Evolutionary conservation across 768 basidiomycete species (phyloP).

Genomic region (Trametes punicea): DNA sequence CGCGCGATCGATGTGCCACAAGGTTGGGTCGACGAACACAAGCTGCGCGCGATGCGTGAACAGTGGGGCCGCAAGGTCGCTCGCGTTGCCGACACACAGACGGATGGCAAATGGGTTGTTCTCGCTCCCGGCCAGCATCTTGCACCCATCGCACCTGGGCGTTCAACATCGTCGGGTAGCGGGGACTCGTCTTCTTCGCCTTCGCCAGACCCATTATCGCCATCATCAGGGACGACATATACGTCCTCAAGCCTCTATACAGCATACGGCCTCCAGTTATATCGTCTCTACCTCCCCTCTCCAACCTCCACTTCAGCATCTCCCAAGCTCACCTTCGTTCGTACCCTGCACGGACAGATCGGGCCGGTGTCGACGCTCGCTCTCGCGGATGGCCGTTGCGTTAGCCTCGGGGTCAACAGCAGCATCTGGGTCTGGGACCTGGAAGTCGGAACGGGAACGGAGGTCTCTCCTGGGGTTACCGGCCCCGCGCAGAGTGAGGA

Average conservation of each 20-base stretch:
- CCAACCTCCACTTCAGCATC: constrained; percentile 45
- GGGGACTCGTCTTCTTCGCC: constrained; percentile 16
- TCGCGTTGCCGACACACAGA: constrained; percentile 68
- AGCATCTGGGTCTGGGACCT: constrained; percentile 87
- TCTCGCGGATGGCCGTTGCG: constrained; percentile 79
- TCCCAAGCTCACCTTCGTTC: constrained; percentile 69
- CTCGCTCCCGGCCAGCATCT: constrained; percentile 52
- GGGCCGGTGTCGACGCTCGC: constrained; percentile 65
- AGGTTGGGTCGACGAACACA: constrained; percentile 68
- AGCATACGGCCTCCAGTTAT: constrained; percentile 63
- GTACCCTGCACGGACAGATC: constrained; percentile 66
- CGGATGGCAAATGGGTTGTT: constrained; percentile 85
- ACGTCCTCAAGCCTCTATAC: constrained; percentile 40
- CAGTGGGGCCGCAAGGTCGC: constrained; percentile 78
- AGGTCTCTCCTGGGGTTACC: constrained; percentile 22
- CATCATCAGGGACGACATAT: constrained; percentile 17
- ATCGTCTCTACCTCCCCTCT: constrained; percentile 64
- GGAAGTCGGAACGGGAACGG: constrained; percentile 46
- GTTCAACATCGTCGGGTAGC: constrained; percentile 26
- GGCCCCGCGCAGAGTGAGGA: not conserved
- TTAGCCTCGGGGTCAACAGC: constrained; percentile 68
- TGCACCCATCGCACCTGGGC: constrained; percentile 20
- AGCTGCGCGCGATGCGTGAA: constrained; percentile 59
- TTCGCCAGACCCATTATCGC: not conserved
- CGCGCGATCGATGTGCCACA: constrained; percentile 69